Conservation (phyloP, 2,329 filamentous ascomycete species). For the Aureobasidium vineae region DNA sequence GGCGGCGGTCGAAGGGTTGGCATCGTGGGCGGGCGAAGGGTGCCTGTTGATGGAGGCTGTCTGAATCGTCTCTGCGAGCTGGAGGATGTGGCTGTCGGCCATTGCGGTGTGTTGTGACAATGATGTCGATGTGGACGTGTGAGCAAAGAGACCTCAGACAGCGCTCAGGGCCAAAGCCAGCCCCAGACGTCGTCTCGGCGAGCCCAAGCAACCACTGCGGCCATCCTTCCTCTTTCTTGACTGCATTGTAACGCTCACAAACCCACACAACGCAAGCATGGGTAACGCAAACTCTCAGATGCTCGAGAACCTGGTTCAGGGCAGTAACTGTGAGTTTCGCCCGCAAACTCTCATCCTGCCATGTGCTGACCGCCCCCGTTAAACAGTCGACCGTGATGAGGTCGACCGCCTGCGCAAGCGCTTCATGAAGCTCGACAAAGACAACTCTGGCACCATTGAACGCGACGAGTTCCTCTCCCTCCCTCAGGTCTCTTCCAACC, state of each 20-base stretch:
- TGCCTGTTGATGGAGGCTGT: constrained; percentile 71
- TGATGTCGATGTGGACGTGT: not conserved
- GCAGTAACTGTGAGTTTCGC: constrained; percentile 77
- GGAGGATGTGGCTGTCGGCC: constrained; percentile 38
- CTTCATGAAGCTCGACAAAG: constrained; percentile 99
- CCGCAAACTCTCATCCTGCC: not conserved
- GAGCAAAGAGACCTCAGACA: not conserved
- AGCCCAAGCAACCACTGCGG: not conserved
- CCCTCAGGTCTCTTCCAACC: constrained; percentile 96
- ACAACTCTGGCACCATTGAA: constrained; percentile 97
- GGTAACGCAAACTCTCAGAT: constrained; percentile 63
- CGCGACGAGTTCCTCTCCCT: constrained; percentile 97
- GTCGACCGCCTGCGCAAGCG: constrained; percentile 93
- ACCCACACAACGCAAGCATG: constrained; percentile 38
- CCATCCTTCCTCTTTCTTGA: not conserved
- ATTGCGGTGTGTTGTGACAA: constrained; percentile 27
- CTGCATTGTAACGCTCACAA: not conserved
- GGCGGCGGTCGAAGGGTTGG: constrained; percentile 75
- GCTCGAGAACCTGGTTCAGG: constrained; percentile 93
- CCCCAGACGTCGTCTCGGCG: not conserved
- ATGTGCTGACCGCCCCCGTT: constrained; percentile 22
- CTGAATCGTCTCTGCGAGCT: constrained; percentile 78
- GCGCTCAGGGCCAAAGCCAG: not conserved
- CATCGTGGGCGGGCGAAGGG: constrained; percentile 70
- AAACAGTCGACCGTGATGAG: constrained; percentile 89